These are phyloP conservation scores for Aspergillus asperescens DNA, from an alignment of 495 filamentous ascomycete genomes.

Conservation along the genomic window DNA sequence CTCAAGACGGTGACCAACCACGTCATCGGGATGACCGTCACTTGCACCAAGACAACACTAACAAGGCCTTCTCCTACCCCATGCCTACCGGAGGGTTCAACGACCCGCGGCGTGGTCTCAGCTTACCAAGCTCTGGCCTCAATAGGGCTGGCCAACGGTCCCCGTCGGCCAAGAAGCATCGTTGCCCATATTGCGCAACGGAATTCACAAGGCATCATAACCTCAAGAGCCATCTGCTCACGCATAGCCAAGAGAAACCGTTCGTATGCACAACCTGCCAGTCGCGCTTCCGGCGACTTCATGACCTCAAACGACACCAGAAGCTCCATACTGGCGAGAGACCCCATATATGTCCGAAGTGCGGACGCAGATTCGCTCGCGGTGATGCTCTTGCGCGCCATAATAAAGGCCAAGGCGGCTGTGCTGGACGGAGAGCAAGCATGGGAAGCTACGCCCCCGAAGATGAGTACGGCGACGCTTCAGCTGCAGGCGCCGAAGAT, in stretches of 20 bases:
- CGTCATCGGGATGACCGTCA: constrained; percentile 35
- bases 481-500: constrained; percentile 52
- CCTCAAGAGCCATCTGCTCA: constrained; percentile 96
- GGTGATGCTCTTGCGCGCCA: constrained; percentile 93
- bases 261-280: constrained; percentile 87
- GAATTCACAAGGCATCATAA: constrained; percentile 98
- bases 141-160: constrained; percentile 59
- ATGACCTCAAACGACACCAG: constrained; percentile 92
- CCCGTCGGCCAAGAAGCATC: constrained; percentile 83
- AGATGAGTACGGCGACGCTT: constrained; percentile 60
- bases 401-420: constrained; percentile 93
- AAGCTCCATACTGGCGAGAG: constrained; percentile 97
- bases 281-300: constrained; percentile 82
- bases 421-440: constrained; percentile 82
- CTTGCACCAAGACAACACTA: constrained; percentile 40
- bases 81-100: constrained; percentile 42
- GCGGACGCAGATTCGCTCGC: constrained; percentile 87
- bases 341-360: constrained; percentile 89
- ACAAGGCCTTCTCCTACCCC: constrained; percentile 51
- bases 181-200: constrained; percentile 90
- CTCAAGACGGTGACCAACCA: constrained; percentile 40
- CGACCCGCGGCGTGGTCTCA: constrained; percentile 61
- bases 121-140: constrained; percentile 65
- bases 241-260: constrained; percentile 97
- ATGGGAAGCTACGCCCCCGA: constrained; percentile 80